Evolutionary conservation across 768 basidiomycete species (phyloP).

Genomic region (Termitomyces sp.): DNA sequence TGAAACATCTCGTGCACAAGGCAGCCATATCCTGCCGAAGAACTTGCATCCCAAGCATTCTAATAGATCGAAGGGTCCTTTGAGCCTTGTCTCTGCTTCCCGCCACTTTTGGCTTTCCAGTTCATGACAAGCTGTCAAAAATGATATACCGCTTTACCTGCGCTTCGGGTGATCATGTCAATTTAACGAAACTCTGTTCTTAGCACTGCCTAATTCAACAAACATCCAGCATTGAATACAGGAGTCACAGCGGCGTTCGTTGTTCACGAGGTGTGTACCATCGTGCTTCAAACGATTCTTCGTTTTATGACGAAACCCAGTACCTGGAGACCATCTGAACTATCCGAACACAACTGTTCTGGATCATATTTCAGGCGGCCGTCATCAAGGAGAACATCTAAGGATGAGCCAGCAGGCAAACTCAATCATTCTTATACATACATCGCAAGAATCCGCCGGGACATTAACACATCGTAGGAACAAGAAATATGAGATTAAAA

Average conservation of each 20-base stretch:
- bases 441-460: not conserved
- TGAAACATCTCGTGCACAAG: not conserved
- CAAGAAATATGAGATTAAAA: not conserved
- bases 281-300: not conserved
- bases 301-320: not conserved
- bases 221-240: not conserved
- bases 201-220: not conserved
- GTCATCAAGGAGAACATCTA: not conserved
- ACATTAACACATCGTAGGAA: not conserved
- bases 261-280: not conserved
- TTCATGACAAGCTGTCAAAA: slow-evolving; percentile 7
- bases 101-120: not conserved
- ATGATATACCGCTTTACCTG: not conserved
- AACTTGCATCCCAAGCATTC: not conserved
- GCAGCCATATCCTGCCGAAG: not conserved
- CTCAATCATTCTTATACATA: not conserved
- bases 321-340: not conserved
- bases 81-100: not conserved
- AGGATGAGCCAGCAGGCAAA: not conserved
- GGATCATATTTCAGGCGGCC: not conserved
- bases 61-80: not conserved
- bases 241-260: not conserved
- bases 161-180: slow-evolving; percentile 2
- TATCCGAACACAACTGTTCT: not conserved
- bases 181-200: slow-evolving; percentile 1